Base-by-base conservation (phyloP, 441 rosid genomes). In the Aquilaria agallochum region DNA sequence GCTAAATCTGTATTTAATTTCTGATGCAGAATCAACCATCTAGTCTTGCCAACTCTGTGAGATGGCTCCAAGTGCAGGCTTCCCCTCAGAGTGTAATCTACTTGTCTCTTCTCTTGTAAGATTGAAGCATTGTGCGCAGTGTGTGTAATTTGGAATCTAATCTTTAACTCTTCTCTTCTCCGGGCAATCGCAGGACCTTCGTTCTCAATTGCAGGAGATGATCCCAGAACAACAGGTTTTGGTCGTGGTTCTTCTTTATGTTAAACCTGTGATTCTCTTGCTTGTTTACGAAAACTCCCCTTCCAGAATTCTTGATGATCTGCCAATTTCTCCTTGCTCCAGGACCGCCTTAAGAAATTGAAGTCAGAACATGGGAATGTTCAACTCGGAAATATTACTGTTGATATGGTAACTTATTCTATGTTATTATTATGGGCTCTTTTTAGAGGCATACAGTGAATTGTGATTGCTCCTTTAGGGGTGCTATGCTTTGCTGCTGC, bases 11-110 rank as follows among this genome's bases (percentile, higher is more conserved):
- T 3, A 27, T 70, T 60, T 62, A 53, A 63, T 68, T 59, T 40
- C 31, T 51, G 20, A 59, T 67, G 3, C 79, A 84, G 89, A 80
- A 65, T 32, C 95, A 83, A 40, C 94, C 84, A 36, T 74, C 95
- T 59, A 77, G 70, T 64, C 83, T 86, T 55, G 68, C 75, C 70
- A 80, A 80, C 61, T 89, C 94, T 0, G 80, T 86, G 3, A 79
- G 99, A 89, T 89, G 96, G 96, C 78, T 94, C 71, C 99, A 94
- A 78, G 86, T 76, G 80, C 96, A 84, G 82, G 80, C 63, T 71
- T 84, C 95, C 53, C 74, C 88, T 11, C 90, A 91, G 32, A 67
- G 83, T 52, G 99, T 94, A 80, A 65, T 53, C 30, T 54, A 40
- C 61, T 61, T 47, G 42, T 57, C 40, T 64, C 31, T 48, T 34